Conservation (phyloP, 179 eudicot species). For the Actinidia polygama region DNA sequence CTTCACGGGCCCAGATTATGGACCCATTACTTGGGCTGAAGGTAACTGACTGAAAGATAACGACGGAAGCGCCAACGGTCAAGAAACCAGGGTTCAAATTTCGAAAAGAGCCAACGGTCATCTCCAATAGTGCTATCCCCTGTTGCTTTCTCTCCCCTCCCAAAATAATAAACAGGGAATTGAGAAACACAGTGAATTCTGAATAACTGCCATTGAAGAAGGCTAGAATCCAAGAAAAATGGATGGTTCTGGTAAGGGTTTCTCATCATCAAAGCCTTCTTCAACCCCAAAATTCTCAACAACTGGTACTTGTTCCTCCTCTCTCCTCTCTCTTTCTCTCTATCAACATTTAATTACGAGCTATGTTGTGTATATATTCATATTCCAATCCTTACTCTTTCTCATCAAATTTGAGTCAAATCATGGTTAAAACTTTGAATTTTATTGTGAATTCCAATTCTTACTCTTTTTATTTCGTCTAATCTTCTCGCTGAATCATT, state of each 20-base stretch:
- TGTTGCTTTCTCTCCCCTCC: background rate
- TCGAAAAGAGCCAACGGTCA: constrained; percentile 30
- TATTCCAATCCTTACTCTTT: too few species aligned
- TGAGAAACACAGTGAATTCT: background rate
- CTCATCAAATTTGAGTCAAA: too few species aligned
- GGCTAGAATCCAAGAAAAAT: background rate
- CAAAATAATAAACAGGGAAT: background rate
- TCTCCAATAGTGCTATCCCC: too few species aligned
- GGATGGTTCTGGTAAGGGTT: constrained; percentile 12
- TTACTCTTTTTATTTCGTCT: too few species aligned
- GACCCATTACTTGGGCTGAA: too few species aligned
- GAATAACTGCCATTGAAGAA: constrained; percentile 11
- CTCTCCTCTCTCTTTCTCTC: background rate
- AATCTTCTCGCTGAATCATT: too few species aligned
- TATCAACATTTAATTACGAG: too few species aligned
- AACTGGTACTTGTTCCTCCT: background rate
- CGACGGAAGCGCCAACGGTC: constrained; percentile 29
- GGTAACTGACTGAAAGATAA: too few species aligned
- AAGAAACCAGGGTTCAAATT: constrained; percentile 21
- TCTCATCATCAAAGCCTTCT: constrained; percentile 15
- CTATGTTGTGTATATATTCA: too few species aligned
- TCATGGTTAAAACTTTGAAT: too few species aligned
- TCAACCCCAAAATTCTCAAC: background rate
- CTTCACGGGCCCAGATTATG: too few species aligned
- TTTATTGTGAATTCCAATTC: too few species aligned